Evolutionary conservation across 352 stramenopile species (phyloP).

Genomic region (Peronospora belbahrii): DNA sequence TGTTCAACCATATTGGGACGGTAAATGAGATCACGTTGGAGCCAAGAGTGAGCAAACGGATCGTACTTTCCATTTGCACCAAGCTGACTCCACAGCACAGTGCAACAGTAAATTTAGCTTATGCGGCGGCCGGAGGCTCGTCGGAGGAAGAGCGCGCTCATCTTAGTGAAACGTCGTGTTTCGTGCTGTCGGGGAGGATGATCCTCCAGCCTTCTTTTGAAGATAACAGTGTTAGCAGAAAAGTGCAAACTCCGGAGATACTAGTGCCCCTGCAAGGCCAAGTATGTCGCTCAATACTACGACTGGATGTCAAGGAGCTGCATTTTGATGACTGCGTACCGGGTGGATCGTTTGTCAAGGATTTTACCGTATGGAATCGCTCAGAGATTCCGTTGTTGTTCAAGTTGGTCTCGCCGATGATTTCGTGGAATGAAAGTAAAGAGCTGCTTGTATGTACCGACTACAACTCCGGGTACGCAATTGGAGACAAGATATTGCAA

Average conservation of each 20-base stretch:
- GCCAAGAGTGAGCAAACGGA: slow-evolving; percentile 53
- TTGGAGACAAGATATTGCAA: slow-evolving; percentile 75
- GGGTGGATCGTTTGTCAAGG: slow-evolving; percentile 81
- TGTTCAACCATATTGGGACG: slow-evolving; percentile 83
- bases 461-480: slow-evolving; percentile 80
- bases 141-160: slow-evolving; percentile 81
- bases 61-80: slow-evolving; percentile 71
- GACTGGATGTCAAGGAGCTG: slow-evolving; percentile 81
- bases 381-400: slow-evolving; percentile 85
- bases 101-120: slow-evolving; percentile 9
- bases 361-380: slow-evolving; percentile 87
- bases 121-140: slow-evolving; percentile 42
- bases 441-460: slow-evolving; percentile 75
- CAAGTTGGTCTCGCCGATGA: slow-evolving; percentile 69
- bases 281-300: slow-evolving; percentile 76
- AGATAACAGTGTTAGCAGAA: slow-evolving; percentile 17
- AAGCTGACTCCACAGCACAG: slow-evolving; percentile 38
- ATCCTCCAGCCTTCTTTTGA: slow-evolving; percentile 42
- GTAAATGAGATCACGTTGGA: slow-evolving; percentile 54
- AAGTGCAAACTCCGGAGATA: slow-evolving; percentile 47
- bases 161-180: slow-evolving; percentile 77
- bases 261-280: slow-evolving; percentile 69
- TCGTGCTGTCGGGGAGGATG: slow-evolving; percentile 57
- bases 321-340: slow-evolving; percentile 87
- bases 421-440: slow-evolving; percentile 56